A percentile compares a stretch with the other conserved stretches of the same genome.
Evolutionary conservation across 257 asterid genomes (phyloP).

Genomic region (Solanum gandarillasii): DNA sequence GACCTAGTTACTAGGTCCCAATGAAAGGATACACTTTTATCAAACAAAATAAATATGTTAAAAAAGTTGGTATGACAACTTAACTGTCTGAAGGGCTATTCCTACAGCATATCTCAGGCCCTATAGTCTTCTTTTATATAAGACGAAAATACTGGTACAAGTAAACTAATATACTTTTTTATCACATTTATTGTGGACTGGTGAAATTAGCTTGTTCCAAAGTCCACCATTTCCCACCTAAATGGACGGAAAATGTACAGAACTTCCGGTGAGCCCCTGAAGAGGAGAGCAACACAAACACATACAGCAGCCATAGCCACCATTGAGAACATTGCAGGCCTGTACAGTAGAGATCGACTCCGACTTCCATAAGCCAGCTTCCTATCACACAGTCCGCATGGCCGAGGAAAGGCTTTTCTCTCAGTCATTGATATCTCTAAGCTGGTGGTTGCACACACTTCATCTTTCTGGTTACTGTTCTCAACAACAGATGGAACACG

Average conservation of each 20-base stretch:
- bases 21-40: not conserved
- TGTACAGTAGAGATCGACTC: slow-evolving; percentile 34
- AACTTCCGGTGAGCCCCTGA: slow-evolving; percentile 61
- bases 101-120: slow-evolving; percentile 11
- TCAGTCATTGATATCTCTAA: slow-evolving; percentile 28
- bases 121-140: slow-evolving; percentile 17
- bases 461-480: slow-evolving; percentile 32
- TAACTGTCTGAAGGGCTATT: slow-evolving; percentile 4
- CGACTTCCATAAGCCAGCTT: slow-evolving; percentile 24
- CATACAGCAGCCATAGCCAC: slow-evolving; percentile 75
- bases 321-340: slow-evolving; percentile 72
- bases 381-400: slow-evolving; percentile 41
- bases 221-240: slow-evolving; percentile 78
- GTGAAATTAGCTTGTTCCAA: slow-evolving; percentile 44
- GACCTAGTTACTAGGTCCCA: not conserved
- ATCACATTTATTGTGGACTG: not conserved
- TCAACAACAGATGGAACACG: slow-evolving; percentile 12
- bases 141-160: slow-evolving; percentile 7
- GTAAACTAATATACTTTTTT: slow-evolving; percentile 5
- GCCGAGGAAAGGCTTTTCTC: slow-evolving; percentile 7
- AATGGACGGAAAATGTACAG: slow-evolving; percentile 56
- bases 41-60: slow-evolving; percentile 9
- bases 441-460: slow-evolving; percentile 13
- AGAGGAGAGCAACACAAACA: slow-evolving; percentile 73
- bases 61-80: slow-evolving; percentile 5